phyloP scores from a whole-genome alignment of 2,329 filamentous ascomycete genomes.

The Dothistroma pini region DNA sequence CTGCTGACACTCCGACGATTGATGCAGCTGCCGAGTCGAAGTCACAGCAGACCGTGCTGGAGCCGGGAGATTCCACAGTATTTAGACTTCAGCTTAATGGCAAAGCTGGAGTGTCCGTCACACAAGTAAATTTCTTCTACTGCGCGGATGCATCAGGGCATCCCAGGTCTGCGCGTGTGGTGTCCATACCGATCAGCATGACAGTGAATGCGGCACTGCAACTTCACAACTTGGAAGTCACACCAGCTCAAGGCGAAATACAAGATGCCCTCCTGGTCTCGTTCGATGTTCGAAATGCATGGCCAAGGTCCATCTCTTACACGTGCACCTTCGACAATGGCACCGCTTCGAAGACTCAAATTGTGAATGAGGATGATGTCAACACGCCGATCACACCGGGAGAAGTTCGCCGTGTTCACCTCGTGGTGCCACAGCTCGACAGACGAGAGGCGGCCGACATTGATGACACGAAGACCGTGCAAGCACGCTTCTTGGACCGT shows the following conservation, averaged over 20 bases:
- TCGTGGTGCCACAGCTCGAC: constrained; percentile 10
- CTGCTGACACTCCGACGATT: background rate
- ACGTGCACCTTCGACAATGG: constrained; percentile 16
- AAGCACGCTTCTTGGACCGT: constrained; percentile 16
- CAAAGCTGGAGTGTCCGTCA: constrained; percentile 77
- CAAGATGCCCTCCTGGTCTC: constrained; percentile 66
- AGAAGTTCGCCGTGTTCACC: constrained; percentile 21
- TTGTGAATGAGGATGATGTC: constrained; percentile 3
- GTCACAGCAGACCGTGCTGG: constrained; percentile 13
- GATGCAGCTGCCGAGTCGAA: background rate
- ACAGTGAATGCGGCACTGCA: constrained; percentile 93
- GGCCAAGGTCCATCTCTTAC: constrained; percentile 70
- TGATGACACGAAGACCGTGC: constrained; percentile 14
- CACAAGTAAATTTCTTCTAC: constrained; percentile 80
- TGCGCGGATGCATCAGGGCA: constrained; percentile 8
- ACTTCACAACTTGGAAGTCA: constrained; percentile 71
- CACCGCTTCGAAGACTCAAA: constrained; percentile 1
- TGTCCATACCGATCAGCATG: constrained; percentile 74
- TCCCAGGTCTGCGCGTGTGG: constrained; percentile 21
- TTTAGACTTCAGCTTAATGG: constrained; percentile 84
- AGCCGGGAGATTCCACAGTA: constrained; percentile 59
- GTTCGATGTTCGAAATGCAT: constrained; percentile 82
- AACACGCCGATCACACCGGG: constrained; percentile 20
- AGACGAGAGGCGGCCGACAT: constrained; percentile 9
- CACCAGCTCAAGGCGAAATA: constrained; percentile 58